phyloP scores from a whole-genome alignment of 148 eudicot species.

The Dysphania ambrosioides region DNA sequence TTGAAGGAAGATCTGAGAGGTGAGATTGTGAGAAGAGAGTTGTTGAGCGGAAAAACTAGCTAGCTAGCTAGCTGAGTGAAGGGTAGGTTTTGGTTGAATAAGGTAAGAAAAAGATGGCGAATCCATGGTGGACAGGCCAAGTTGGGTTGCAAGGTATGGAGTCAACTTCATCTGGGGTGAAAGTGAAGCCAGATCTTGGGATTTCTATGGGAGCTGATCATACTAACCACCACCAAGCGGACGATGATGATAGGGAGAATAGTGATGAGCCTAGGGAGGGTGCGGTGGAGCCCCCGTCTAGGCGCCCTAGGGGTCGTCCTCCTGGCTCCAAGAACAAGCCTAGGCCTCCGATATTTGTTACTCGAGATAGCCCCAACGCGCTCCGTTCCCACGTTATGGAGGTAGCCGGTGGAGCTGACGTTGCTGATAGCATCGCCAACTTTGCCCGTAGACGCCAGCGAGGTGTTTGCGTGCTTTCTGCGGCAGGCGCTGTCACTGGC shows the following conservation, averaged over 20 bases:
- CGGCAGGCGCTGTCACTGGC: conserved; percentile 20
- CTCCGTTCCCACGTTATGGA: conserved; percentile 30
- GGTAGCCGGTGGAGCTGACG: conserved; percentile 27
- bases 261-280: conserved; percentile 29
- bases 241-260: conserved; percentile 13
- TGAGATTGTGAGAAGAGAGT: too few species aligned
- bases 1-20: background rate
- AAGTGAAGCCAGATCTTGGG: conserved; percentile 27
- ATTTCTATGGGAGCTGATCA: conserved; percentile 13
- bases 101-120: conserved; percentile 15
- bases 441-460: conserved; percentile 29
- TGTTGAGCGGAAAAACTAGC: background rate
- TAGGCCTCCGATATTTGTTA: conserved; percentile 21
- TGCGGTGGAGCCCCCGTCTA: conserved; percentile 21
- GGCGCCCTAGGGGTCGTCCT: conserved; percentile 22
- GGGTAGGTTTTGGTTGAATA: background rate
- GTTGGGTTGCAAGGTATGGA: conserved; percentile 26
- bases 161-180: conserved; percentile 21
- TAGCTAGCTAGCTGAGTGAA: background rate
- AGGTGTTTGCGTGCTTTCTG: conserved; percentile 26
- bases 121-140: conserved; percentile 33
- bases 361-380: conserved; percentile 28
- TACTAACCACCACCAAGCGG: background rate
- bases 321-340: conserved; percentile 26
- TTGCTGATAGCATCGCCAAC: conserved; percentile 23